Conservation (phyloP, 78 protist genomes). For the slime mould (Dictyostelium discoideum) region DNA sequence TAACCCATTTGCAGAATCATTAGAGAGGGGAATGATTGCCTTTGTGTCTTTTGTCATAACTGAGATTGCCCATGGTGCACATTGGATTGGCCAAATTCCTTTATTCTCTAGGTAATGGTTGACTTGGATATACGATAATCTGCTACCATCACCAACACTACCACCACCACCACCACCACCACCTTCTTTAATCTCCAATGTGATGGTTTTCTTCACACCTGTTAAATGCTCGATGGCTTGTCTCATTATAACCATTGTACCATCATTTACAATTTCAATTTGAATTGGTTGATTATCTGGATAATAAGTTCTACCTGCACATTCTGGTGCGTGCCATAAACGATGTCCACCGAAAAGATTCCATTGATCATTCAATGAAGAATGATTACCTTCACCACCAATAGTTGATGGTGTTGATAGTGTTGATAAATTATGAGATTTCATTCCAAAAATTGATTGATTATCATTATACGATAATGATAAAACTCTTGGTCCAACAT, state of each 20-base stretch:
- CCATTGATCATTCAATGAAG: background rate
- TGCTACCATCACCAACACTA: background rate
- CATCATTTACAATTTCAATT: background rate
- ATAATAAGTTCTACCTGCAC: background rate
- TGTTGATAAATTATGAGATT: background rate
- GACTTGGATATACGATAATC: background rate
- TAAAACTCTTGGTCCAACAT: slow-evolving; percentile 47
- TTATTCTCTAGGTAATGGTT: background rate
- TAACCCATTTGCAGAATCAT: background rate
- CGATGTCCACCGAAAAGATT: slow-evolving; percentile 36
- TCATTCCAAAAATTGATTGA: background rate
- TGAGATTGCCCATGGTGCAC: slow-evolving; percentile 54
- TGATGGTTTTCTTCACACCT: background rate
- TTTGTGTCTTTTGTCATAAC: background rate
- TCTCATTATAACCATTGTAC: background rate
- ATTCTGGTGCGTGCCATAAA: slow-evolving; percentile 45
- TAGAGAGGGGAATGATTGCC: background rate
- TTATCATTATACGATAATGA: background rate
- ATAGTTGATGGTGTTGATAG: background rate
- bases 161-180: background rate
- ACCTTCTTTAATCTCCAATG: background rate
- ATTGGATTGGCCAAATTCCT: background rate
- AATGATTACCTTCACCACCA: background rate
- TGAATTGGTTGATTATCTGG: slow-evolving; percentile 20
- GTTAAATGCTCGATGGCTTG: background rate